Evolutionary conservation across 352 stramenopile species (phyloP), one percentile per base, ranked within the genome.

Genomic region (Elongisporangium undulatum): DNA sequence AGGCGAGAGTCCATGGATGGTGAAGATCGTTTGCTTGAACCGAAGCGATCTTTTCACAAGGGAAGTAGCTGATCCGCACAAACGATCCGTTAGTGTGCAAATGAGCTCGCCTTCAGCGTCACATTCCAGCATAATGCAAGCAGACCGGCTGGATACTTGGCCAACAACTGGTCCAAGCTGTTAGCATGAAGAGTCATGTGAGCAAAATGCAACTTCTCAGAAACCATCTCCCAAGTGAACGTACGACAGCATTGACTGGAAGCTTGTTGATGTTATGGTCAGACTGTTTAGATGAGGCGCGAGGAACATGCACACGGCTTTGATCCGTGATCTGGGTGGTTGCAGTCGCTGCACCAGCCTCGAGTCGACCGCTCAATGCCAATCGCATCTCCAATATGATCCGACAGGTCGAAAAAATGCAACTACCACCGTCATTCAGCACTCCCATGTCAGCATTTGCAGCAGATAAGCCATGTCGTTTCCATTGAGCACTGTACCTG

Each of bases 131-230:
- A 86, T 55, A 38, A 86, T 67, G 26, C 58, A 61, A 50, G 71
- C 74, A 1, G 55, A 51, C 1, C 53, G 63, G 59, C 59, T 49
- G 0, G 73, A 66, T 5, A 84, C 73, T 21, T 58, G 72, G 16
- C 77, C 77, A 19, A 87, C 55, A 15, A 85, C 55, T 19, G 77
- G 77, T 19, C 75, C 77, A 16, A 87, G 34, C 67, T 82, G 24
- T 16, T 45, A 1, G 34, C 34, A 45, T 7, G 1, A 38, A 17
- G 34, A 45, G 34, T 45, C 10, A 17, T 17, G 34, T 45, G 34
- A 45, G 34, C 13, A 45, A 45, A 17, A 17, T 17, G 34, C 10
- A 17, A 12, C 12, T 17, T 3, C 34, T 45, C 0, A 45, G 12
- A 16, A 45, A 4, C 10, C 34, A 45, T 17, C 34, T 45, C 17